These are phyloP conservation scores for Phoma sp. DNA, from an alignment of 2,329 filamentous ascomycete genomes.

Conservation along the genomic window DNA sequence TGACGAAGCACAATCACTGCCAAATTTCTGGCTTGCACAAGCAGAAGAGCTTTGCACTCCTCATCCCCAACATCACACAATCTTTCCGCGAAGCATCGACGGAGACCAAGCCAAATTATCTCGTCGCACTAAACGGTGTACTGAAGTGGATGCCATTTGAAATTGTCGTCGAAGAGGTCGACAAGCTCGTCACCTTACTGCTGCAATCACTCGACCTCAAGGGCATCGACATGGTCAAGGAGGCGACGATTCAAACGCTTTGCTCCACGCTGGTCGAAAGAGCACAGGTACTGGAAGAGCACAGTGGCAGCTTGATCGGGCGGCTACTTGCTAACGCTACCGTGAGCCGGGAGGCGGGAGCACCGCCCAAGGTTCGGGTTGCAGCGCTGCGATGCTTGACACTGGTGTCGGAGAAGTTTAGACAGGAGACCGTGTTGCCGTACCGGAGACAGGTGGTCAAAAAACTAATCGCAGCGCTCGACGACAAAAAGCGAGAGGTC, in stretches of 20 bases:
- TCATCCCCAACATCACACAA: constrained; percentile 62
- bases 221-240: constrained; percentile 61
- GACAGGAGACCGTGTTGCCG: constrained; percentile 60
- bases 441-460: constrained; percentile 64
- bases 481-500: constrained; percentile 69
- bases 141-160: constrained; percentile 65
- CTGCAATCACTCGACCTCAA: constrained; percentile 67
- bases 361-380: constrained; percentile 53
- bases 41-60: constrained; percentile 67
- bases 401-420: constrained; percentile 56
- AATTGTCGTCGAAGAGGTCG: constrained; percentile 65
- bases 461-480: constrained; percentile 61
- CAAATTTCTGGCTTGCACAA: constrained; percentile 67
- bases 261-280: constrained; percentile 64
- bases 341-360: constrained; percentile 19
- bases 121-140: constrained; percentile 68
- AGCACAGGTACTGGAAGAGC: constrained; percentile 60
- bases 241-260: constrained; percentile 66
- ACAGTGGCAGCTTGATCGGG: constrained; percentile 63
- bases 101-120: constrained; percentile 64
- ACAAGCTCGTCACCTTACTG: constrained; percentile 64
- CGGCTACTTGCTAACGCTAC: constrained; percentile 59
- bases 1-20: constrained; percentile 67
- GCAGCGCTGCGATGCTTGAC: constrained; percentile 57
- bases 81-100: constrained; percentile 56